phyloP scores from a whole-genome alignment of 2,329 filamentous ascomycete species.

The Arthroderma sp. region DNA sequence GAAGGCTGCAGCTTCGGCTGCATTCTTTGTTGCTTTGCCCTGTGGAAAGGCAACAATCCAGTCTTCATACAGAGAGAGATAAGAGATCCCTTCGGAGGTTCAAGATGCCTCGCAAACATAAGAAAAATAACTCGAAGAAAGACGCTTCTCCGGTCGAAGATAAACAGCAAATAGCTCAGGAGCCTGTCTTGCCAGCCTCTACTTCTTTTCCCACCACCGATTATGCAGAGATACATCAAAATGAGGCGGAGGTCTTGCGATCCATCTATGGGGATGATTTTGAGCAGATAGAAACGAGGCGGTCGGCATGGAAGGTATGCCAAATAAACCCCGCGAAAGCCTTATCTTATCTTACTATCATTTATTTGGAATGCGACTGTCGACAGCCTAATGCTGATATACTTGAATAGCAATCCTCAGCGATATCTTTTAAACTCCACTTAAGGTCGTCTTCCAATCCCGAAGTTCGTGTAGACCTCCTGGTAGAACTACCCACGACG shows the following conservation, averaged over 20 bases:
- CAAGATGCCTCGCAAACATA: constrained; percentile 34
- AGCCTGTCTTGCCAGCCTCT: constrained; percentile 20
- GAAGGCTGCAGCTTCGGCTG: constrained; percentile 32
- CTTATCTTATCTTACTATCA: too few relatives aligned
- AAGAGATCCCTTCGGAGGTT: constrained; percentile 15
- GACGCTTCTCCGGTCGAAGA: constrained; percentile 24
- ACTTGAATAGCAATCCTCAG: constrained; percentile 50
- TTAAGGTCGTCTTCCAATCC: constrained; percentile 62
- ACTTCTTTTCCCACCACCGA: constrained; percentile 36
- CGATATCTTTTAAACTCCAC: constrained; percentile 68
- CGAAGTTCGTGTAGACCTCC: constrained; percentile 57
- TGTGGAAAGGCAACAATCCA: constrained; percentile 19
- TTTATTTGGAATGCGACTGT: neutral
- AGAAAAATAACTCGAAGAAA: constrained; percentile 25
- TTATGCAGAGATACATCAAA: constrained; percentile 73
- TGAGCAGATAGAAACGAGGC: constrained; percentile 54
- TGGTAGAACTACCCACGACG: constrained; percentile 71
- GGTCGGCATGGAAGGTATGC: constrained; percentile 70
- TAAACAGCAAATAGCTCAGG: constrained; percentile 19
- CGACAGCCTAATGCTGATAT: constrained; percentile 3
- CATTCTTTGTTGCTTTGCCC: constrained; percentile 22
- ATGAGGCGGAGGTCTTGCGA: constrained; percentile 72
- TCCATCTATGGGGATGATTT: constrained; percentile 89
- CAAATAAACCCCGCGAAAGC: neutral
- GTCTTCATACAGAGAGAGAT: too few relatives aligned